Percentiles rank a stretch among this genome's conserved stretches.
Conservation (phyloP, 2,329 filamentous ascomycete genomes). For the Septoria petroselini region DNA sequence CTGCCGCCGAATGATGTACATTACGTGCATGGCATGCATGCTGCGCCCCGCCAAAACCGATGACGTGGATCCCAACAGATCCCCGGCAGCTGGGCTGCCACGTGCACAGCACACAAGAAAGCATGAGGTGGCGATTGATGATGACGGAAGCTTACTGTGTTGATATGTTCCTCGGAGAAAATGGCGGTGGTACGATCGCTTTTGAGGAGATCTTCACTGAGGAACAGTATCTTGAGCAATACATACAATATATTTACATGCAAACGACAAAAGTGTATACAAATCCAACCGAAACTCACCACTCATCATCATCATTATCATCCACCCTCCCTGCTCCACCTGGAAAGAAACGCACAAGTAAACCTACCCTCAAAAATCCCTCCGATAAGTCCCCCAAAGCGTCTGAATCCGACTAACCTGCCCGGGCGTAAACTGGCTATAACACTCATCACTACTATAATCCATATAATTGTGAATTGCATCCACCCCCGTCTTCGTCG, state of each 20-base stretch:
- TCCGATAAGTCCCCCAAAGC: slow-evolving; percentile 50
- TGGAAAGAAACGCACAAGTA: too few relatives aligned
- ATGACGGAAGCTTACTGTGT: too few relatives aligned
- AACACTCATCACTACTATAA: slow-evolving; percentile 56
- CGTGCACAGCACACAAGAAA: not conserved
- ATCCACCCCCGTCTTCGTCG: slow-evolving; percentile 47
- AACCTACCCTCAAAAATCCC: slow-evolving; percentile 26
- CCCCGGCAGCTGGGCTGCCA: too few relatives aligned
- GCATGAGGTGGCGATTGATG: too few relatives aligned
- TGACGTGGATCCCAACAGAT: too few relatives aligned
- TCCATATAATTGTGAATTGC: slow-evolving; percentile 61
- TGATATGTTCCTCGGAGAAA: too few relatives aligned
- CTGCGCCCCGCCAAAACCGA: not conserved
- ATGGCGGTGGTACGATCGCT: too few relatives aligned
- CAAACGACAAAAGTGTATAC: not conserved
- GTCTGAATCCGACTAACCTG: slow-evolving; percentile 52
- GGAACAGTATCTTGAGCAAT: too few relatives aligned
- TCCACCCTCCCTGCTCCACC: too few relatives aligned
- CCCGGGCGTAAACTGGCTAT: slow-evolving; percentile 51
- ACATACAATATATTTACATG: too few relatives aligned
- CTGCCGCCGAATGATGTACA: too few relatives aligned
- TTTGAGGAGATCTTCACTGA: too few relatives aligned
- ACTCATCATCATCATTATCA: not conserved
- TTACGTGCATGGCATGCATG: not conserved
- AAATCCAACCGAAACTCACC: not conserved